Percentiles rank a stretch among this genome's conserved stretches.
phyloP scores from a whole-genome alignment of 345 rosid genomes.

The Eutrema japonicum region DNA sequence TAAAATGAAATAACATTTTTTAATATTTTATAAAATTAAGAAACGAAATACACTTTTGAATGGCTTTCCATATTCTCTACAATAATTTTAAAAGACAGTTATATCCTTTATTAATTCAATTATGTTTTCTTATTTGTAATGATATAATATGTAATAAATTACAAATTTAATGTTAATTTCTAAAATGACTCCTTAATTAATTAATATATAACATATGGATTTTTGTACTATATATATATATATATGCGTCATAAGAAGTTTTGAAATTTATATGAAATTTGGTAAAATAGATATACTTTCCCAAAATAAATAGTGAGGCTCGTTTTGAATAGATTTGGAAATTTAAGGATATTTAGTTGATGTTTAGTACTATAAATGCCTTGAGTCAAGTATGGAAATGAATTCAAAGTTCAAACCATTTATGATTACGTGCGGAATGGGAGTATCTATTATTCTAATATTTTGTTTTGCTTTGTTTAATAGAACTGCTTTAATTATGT shows the following conservation, averaged over 20 bases:
- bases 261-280: background rate
- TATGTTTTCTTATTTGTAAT: too few relatives aligned
- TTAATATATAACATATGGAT: background rate
- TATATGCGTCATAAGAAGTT: background rate
- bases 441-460: slow-evolving; percentile 39
- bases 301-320: background rate
- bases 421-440: slow-evolving; percentile 48
- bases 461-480: slow-evolving; percentile 33
- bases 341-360: slow-evolving; percentile 2
- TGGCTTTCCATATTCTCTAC: too few relatives aligned
- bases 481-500: slow-evolving; percentile 41
- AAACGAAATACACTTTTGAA: too few relatives aligned
- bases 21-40: too few relatives aligned
- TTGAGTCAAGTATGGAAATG: slow-evolving; percentile 29
- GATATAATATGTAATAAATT: too few relatives aligned
- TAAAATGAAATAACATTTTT: too few relatives aligned
- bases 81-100: too few relatives aligned
- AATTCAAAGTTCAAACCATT: slow-evolving; percentile 45
- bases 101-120: too few relatives aligned
- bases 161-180: too few relatives aligned
- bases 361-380: slow-evolving; percentile 24
- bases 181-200: too few relatives aligned
- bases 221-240: background rate
- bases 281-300: background rate
- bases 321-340: slow-evolving; percentile 21